These are phyloP conservation scores for Trypanosoma rangeli DNA, from an alignment of 208 protist genomes.

Conservation along the genomic window DNA sequence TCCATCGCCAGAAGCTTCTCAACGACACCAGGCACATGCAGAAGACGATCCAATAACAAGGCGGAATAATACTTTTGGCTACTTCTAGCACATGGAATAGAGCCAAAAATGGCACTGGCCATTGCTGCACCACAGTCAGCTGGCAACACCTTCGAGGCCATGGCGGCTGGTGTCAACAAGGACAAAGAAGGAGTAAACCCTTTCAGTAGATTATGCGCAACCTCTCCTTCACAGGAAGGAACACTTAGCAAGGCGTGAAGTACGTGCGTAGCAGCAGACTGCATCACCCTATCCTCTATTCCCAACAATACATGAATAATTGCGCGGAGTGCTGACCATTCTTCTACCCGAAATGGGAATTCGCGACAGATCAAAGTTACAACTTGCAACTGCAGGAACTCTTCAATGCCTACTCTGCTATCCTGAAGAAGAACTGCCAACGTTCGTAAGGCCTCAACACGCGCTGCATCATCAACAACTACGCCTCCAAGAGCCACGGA, in stretches of 20 bases:
- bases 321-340: constrained; percentile 43
- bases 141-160: constrained; percentile 17
- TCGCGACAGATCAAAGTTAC: constrained; percentile 19
- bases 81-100: background rate
- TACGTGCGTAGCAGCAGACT: constrained; percentile 49
- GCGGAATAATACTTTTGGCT: constrained; percentile 74
- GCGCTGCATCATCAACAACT: constrained; percentile 67
- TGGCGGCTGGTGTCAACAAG: constrained; percentile 14
- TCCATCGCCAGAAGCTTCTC: constrained; percentile 26
- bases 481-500: constrained; percentile 58
- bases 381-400: constrained; percentile 42
- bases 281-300: constrained; percentile 50
- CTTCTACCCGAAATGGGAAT: constrained; percentile 3
- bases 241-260: constrained; percentile 39
- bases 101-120: constrained; percentile 25
- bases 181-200: constrained; percentile 24
- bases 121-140: constrained; percentile 27
- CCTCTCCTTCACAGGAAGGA: constrained; percentile 19
- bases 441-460: constrained; percentile 73
- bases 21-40: constrained; percentile 30
- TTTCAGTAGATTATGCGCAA: constrained; percentile 19
- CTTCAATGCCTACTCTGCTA: constrained; percentile 37
- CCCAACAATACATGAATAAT: constrained; percentile 60
- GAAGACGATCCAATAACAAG: constrained; percentile 46
- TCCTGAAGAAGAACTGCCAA: constrained; percentile 47